These are phyloP conservation scores for Amorphotheca resinae DNA, from an alignment of 495 filamentous ascomycete genomes.

Conservation along the genomic window DNA sequence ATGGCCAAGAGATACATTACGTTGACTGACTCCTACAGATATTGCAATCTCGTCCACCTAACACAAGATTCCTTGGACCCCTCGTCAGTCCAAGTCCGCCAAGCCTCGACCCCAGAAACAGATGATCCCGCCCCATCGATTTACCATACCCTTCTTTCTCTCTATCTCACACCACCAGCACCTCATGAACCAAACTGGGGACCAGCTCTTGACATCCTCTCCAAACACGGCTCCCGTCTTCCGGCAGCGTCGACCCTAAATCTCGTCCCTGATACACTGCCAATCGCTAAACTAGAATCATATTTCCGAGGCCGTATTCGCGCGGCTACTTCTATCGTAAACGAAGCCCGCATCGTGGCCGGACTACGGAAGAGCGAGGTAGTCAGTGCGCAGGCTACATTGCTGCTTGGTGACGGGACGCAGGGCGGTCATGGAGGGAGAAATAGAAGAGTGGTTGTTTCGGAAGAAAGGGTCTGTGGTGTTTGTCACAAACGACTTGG, in stretches of 20 bases:
- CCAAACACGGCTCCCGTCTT: conserved; percentile 80
- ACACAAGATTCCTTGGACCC: conserved; percentile 32
- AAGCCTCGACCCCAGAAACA: conserved; percentile 32
- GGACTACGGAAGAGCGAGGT: conserved; percentile 61
- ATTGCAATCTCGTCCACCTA: conserved; percentile 76
- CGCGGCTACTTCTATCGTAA: conserved; percentile 66
- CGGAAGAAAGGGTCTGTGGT: conserved; percentile 77
- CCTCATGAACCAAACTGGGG: conserved; percentile 60
- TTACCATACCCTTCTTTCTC: conserved; percentile 77
- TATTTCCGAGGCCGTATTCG: conserved; percentile 92
- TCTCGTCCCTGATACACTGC: conserved; percentile 69
- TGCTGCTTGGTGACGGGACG: conserved; percentile 54
- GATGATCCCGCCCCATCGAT: conserved; percentile 57
- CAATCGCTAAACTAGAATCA: conserved; percentile 66
- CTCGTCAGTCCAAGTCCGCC: conserved; percentile 26
- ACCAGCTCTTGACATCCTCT: conserved; percentile 76
- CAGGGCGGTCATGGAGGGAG: conserved; percentile 42
- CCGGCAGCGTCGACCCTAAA: conserved; percentile 74
- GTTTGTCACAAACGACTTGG: conserved; percentile 90
- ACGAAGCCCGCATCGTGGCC: conserved; percentile 63
- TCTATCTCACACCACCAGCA: conserved; percentile 77
- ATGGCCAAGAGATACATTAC: neutral
- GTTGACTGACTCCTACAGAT: conserved; percentile 35
- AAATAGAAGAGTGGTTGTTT: conserved; percentile 64
- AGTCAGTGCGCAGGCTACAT: conserved; percentile 53